Evolutionary conservation across 139 green algal species (phyloP), one percentile per base, ranked within the genome.

Genomic region (Chlorella sorokiniana): DNA sequence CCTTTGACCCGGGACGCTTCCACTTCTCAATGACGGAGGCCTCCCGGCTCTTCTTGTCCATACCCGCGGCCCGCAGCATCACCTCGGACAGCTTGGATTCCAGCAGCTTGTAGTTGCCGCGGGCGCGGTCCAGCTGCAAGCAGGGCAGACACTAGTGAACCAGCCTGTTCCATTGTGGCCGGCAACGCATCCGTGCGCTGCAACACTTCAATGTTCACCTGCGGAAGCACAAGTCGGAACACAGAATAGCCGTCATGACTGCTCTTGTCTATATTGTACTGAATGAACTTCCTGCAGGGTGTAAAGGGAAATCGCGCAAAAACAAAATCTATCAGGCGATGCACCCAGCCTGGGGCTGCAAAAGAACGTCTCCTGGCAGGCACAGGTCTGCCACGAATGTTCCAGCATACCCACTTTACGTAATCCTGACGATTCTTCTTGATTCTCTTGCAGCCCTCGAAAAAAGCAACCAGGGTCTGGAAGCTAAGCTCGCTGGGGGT

Each of bases 171-270:
- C 61, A 68, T 68, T n/a, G 29, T 40, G 33, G 10, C 8, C 11
- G 38, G 8, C 40, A 37, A 35, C 67, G 3, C 63, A 22, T 8
- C 31, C 63, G 10, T 16, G 63, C 33, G 63, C 33, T 44, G 63
- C 65, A 38, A 40, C 23, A 38, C 0, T 18, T 10, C 29, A 52
- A 33, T 29, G 27, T 54, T 33, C 68, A 93, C 89, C 41, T 31
- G 22, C 7, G 91, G 91, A 48, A 94, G 83, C 61, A 95, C 63
- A 22, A 94, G 83, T 14, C 91, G 79, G 81, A 90, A 94, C 27
- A 95, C 82, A 27, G 83, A 37, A 38, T 87, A 94, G 29, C 87
- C 78, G 31, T 94, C 86, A 18, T 79, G 37, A 38, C 54, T 83
- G 37, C 69, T 78, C 41, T 82, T 61, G 22, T 74, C 67, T 16